Conservation (phyloP, 2,329 filamentous ascomycete species). For the Monosporascus sp. region DNA sequence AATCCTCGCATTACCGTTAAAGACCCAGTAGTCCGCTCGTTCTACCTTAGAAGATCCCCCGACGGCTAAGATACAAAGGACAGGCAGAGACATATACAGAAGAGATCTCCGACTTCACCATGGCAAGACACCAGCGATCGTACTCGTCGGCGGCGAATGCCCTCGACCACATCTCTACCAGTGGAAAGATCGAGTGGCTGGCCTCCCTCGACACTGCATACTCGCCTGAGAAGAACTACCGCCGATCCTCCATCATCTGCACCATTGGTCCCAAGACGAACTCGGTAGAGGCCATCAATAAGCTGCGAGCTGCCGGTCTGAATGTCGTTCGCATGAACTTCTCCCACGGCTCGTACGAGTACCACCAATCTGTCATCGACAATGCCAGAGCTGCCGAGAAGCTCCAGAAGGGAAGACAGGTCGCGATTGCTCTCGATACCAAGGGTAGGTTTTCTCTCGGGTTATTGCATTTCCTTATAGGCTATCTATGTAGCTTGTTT, state of each 20-base stretch:
- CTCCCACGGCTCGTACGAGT: constrained; percentile 89
- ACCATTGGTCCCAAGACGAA: constrained; percentile 99
- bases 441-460: constrained; percentile 34
- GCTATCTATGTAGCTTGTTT: background rate
- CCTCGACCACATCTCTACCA: constrained; percentile 79
- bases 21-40: background rate
- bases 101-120: background rate
- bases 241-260: constrained; percentile 96
- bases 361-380: constrained; percentile 98
- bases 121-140: background rate
- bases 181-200: constrained; percentile 63
- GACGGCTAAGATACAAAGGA: background rate
- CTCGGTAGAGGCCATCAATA: constrained; percentile 93
- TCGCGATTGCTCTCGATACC: constrained; percentile 88
- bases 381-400: constrained; percentile 84
- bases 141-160: constrained; percentile 53
- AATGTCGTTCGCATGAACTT: constrained; percentile 99
- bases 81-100: background rate
- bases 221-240: constrained; percentile 81
- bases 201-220: constrained; percentile 80
- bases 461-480: background rate
- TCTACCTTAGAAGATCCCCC: background rate
- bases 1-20: too few species aligned
- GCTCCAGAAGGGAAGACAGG: constrained; percentile 70
- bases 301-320: constrained; percentile 81